A percentile compares a stretch with the other conserved stretches of the same genome.
Conservation (phyloP, 2,329 filamentous ascomycete genomes). For the Plenodomus biglobosus region DNA sequence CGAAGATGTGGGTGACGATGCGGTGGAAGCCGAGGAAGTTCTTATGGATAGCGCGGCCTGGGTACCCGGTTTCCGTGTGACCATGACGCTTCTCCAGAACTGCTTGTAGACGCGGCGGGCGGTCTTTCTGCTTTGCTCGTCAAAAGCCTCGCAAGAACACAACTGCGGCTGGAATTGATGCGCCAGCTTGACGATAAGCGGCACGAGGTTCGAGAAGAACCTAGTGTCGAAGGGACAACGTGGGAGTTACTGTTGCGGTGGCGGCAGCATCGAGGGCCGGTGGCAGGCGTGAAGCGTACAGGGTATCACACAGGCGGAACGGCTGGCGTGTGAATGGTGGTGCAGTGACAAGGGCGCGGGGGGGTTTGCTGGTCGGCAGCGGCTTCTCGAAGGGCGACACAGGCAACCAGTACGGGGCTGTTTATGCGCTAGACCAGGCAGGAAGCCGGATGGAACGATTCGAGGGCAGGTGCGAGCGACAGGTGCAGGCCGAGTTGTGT, state of each 20-base stretch:
- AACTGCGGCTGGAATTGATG: conserved; percentile 35
- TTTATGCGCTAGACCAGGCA: conserved; percentile 6
- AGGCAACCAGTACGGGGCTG: conserved; percentile 4
- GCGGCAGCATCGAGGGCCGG: conserved; percentile 34
- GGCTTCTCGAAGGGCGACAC: conserved; percentile 40
- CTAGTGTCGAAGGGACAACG: conserved; percentile 29
- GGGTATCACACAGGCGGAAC: conserved; percentile 6
- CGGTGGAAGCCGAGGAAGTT: conserved; percentile 40
- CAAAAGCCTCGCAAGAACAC: conserved; percentile 39
- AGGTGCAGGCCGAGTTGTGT: conserved; percentile 3
- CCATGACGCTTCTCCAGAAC: conserved; percentile 44
- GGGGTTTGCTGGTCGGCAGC: conserved; percentile 25
- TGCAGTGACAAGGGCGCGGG: conserved; percentile 1
- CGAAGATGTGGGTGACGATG: conserved; percentile 39
- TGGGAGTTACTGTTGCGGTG: conserved; percentile 24
- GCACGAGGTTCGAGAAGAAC: conserved; percentile 41
- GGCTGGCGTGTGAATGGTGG: conserved; percentile 7
- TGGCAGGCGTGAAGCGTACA: conserved; percentile 2
- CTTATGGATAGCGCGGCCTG: conserved; percentile 34
- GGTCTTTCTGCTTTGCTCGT: conserved; percentile 37
- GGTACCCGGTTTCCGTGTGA: conserved; percentile 33
- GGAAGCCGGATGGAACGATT: not conserved
- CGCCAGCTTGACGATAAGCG: conserved; percentile 42
- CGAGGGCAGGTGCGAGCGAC: not conserved
- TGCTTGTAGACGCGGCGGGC: conserved; percentile 42